Base-by-base conservation (phyloP, 2,329 filamentous ascomycete genomes). In the Talaromyces sp. region DNA sequence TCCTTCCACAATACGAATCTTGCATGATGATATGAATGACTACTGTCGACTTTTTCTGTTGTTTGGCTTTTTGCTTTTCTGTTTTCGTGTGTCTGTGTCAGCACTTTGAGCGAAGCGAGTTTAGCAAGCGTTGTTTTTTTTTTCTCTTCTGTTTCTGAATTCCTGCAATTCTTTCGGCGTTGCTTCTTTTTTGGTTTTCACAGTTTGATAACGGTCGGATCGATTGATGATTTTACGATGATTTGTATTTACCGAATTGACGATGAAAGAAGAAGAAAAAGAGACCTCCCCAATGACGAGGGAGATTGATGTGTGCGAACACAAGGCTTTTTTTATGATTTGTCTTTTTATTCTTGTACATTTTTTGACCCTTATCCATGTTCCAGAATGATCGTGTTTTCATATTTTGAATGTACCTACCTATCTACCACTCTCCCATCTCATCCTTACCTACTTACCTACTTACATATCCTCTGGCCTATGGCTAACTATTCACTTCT, bases 51-150 rank as follows among this genome's bases (percentile, higher is more conserved):
- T n/a, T 53, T 29, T 53, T n/a, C 1, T 34, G 25, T 17, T n/a
- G 10, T 45, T 63, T 58, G 49, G 25, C 13, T 8, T 36, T 8
- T 53, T 63, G 56, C 22, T 51, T 53, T 63, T 60, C 22, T 51
- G 19, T 40, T 63, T 63, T 36, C 22, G 40, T 15, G 34, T 49
- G 19, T 59, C n/a, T 66, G 36, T 45, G 27, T 62, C 22, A 56
- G 64, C 59, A 65, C 49, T 65, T 65, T 65, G 63, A 66, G 65
- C 65, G 49, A 59, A 45, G 56, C 56, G 56, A 59, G 36, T 59
- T 59, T 8, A 59, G 56, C 56, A 59, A 63, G 59, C 58, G 61
- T 58, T 47, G 38, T 51, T 53, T 59, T n/a, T 15, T 15, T 5
- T 58, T 34, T n/a, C n/a, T n/a, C n/a, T n/a, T n/a, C n/a, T n/a